Conservation (phyloP, 1,284 basidiomycete species). For the Cutaneotrichosporon cyanovorans region DNA sequence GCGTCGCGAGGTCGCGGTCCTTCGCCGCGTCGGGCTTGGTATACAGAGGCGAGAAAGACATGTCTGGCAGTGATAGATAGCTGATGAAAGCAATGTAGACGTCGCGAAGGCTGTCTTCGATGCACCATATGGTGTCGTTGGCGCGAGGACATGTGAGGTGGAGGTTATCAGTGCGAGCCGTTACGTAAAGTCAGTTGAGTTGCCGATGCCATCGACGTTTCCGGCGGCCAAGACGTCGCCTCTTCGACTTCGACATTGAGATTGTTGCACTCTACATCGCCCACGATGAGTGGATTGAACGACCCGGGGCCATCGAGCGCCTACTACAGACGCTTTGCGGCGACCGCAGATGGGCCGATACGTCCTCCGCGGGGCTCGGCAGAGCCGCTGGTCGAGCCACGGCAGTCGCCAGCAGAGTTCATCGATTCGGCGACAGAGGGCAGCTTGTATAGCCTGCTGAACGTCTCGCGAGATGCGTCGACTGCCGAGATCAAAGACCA, state of each 20-base stretch:
- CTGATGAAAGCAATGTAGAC: background rate
- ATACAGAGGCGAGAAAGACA: conserved; percentile 32
- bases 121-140: too few relatives aligned
- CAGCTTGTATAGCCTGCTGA: conserved; percentile 38
- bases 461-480: conserved; percentile 33
- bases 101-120: background rate
- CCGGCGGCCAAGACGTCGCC: background rate
- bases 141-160: too few relatives aligned
- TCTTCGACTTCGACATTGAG: too few relatives aligned
- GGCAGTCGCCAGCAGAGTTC: conserved; percentile 7
- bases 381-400: conserved; percentile 22
- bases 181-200: too few relatives aligned
- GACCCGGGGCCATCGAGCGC: conserved; percentile 39
- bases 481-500: conserved; percentile 35
- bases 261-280: too few relatives aligned
- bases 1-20: conserved; percentile 60
- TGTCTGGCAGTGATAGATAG: conserved; percentile 6
- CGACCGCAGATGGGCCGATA: conserved; percentile 29
- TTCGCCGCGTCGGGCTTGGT: conserved; percentile 3
- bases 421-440: conserved; percentile 8
- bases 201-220: too few relatives aligned
- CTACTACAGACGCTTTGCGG: conserved; percentile 34
- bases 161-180: too few relatives aligned
- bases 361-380: conserved; percentile 24
- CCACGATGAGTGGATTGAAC: background rate